These are phyloP conservation scores for Tulasnella sp. DNA, from an alignment of 768 basidiomycete species.

Conservation along the genomic window DNA sequence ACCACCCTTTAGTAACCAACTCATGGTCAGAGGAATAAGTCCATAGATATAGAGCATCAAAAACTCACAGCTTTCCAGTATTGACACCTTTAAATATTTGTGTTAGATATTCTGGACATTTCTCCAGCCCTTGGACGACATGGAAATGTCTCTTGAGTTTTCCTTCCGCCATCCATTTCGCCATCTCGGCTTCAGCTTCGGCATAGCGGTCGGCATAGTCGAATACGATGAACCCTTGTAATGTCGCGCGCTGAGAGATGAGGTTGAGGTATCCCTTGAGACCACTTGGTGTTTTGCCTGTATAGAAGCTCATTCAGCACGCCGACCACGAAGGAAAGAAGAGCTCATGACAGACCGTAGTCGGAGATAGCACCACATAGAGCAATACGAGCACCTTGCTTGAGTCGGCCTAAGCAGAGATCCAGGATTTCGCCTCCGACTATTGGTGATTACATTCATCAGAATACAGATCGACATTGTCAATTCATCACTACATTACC, in stretches of 20 bases:
- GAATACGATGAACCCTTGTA: constrained; percentile 81
- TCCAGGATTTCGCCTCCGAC: constrained; percentile 64
- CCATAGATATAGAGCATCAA: too few relatives aligned
- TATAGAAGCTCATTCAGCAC: constrained; percentile 26
- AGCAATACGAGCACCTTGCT: constrained; percentile 61
- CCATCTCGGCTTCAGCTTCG: constrained; percentile 44
- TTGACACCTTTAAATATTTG: constrained; percentile 67
- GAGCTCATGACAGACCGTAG: constrained; percentile 43
- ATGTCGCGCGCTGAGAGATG: constrained; percentile 62
- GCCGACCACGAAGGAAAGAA: background rate
- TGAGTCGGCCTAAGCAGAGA: constrained; percentile 58
- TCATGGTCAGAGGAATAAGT: too few relatives aligned
- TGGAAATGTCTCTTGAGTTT: constrained; percentile 72
- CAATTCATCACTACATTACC: constrained; percentile 21
- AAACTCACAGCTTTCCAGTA: constrained; percentile 56
- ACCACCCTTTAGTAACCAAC: too few relatives aligned
- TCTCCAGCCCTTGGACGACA: constrained; percentile 59
- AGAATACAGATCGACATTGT: background rate
- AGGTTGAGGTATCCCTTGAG: constrained; percentile 53
- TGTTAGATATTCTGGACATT: constrained; percentile 54
- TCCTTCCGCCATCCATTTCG: constrained; percentile 46
- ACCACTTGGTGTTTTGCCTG: constrained; percentile 46
- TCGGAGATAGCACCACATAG: constrained; percentile 81
- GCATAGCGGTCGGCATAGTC: constrained; percentile 57
- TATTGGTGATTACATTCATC: background rate